phyloP scores from a whole-genome alignment of 257 asterid genomes.

The Sherardia arvensis region DNA sequence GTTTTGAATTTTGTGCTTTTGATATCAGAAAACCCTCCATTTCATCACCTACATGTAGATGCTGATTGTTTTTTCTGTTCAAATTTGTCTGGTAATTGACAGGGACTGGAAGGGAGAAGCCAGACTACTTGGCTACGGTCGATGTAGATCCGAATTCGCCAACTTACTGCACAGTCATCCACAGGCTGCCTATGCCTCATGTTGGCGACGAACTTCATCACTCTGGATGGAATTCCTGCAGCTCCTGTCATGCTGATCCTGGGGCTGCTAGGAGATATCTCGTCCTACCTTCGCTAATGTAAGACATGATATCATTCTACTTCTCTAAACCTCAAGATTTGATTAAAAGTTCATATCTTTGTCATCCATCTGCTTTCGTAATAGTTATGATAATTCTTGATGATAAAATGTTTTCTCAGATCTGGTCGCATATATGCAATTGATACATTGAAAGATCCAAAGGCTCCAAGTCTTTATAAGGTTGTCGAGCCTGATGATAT shows the following conservation, averaged over 20 bases:
- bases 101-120: conserved; percentile 83
- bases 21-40: not conserved
- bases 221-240: conserved; percentile 98
- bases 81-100: not conserved
- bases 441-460: conserved; percentile 72
- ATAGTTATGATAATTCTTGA: not conserved
- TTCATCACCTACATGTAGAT: not conserved
- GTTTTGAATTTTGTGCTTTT: not conserved
- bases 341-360: not conserved
- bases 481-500: conserved; percentile 69
- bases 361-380: not conserved
- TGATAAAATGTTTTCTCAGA: conserved; percentile 28
- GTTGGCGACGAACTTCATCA: conserved; percentile 86
- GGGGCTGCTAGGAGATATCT: conserved; percentile 68
- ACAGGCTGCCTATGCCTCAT: conserved; percentile 89
- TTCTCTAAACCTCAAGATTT: not conserved
- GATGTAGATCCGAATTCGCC: conserved; percentile 84
- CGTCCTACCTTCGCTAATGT: conserved; percentile 83
- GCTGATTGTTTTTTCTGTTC: too few relatives aligned
- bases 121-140: conserved; percentile 90
- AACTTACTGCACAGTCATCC: conserved; percentile 68
- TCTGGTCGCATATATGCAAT: conserved; percentile 94
- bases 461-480: conserved; percentile 71
- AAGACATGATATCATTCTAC: conserved; percentile 15
- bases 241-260: conserved; percentile 86